Base-by-base conservation (phyloP, 106 monocot species). In the Acorus gramineus region DNA sequence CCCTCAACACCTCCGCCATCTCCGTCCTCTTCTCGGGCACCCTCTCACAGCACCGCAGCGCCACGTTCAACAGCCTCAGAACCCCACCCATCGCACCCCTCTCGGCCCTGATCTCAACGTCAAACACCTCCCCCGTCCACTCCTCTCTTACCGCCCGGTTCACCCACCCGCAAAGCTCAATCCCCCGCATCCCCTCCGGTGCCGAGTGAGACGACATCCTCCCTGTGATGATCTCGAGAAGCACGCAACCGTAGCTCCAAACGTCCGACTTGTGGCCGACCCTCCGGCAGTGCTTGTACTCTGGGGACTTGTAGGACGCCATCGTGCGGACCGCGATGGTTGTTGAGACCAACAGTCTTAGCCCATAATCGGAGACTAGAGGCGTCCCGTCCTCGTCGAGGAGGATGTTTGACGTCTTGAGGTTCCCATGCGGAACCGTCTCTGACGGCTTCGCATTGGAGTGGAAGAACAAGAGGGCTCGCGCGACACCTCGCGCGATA, bases 51-150 rank as follows among this genome's bases (percentile, higher is more conserved):
- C 78, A 78, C 58, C 57, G 46, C 8, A 78, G 68, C 57, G 63
- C 78, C 5, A 73, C 11, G 62, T 73, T 56, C 46, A 78, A 58
- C 66, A 78, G 28, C 56, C 11, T 55, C 42, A 68, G 50, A 67
- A 78, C 69, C 47, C 68, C 78, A 10, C 64, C 6, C 52, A 54
- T 14, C 2, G 67, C 62, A 4, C 58, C 14, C 53, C 45, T 62
- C 13, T 68, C 1, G 28, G 8, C 46, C 7, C 9, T 4, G 6
- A 78, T 52, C 67, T 73, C 78, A 4, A n/a, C 2, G 43, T 78
- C 78, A 12, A 78, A 68, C 56, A 78, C 78, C 57, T 78, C 73
- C 2, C 42, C 44, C 8, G 78, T 78, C 78, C 73, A 78, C 73
- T 78, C 78, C 63, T 78, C 78, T 28, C 78, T 52, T 7, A 78